Conservation (phyloP, 139 green algal species). For the Chlamydomonas applanata region DNA sequence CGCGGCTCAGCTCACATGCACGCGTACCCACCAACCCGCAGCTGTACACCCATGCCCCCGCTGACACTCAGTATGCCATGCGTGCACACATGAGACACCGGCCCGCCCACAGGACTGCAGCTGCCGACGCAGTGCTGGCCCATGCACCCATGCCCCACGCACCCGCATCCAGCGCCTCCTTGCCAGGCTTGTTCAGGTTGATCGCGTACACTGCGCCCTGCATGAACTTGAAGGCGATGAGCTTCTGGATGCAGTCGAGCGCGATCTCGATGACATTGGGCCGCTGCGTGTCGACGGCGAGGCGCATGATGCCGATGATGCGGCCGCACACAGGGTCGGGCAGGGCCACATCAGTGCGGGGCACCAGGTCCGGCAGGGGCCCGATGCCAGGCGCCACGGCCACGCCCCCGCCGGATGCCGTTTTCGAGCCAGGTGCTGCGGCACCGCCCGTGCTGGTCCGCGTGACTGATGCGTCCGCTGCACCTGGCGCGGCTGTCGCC, state of each 20-base stretch:
- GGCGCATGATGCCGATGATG: conserved; percentile 34
- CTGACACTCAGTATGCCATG: background rate
- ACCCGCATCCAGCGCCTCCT: conserved; percentile 19
- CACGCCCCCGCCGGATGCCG: background rate
- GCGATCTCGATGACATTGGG: conserved; percentile 75
- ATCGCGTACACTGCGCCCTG: conserved; percentile 25
- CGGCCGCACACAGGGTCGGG: conserved; percentile 15
- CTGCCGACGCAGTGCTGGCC: too few relatives aligned
- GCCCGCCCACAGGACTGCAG: too few relatives aligned
- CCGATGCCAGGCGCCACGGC: background rate
- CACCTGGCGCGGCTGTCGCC: background rate
- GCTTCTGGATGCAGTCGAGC: conserved; percentile 88
- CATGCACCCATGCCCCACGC: background rate
- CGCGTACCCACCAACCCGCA: too few relatives aligned
- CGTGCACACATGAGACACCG: background rate
- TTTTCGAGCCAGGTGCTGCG: background rate
- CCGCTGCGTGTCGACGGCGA: conserved; percentile 71
- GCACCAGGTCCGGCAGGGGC: conserved; percentile 29
- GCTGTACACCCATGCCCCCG: background rate
- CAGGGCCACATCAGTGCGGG: conserved; percentile 31
- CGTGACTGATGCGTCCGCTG: background rate
- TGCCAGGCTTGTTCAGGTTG: conserved; percentile 10
- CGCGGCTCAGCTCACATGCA: too few relatives aligned
- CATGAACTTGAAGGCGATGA: conserved; percentile 76
- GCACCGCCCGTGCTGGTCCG: background rate